A percentile compares a stretch with the other conserved stretches of the same genome.
Evolutionary conservation across 2,329 filamentous ascomycete species (phyloP).

Genomic region (Diplodia sapinea): DNA sequence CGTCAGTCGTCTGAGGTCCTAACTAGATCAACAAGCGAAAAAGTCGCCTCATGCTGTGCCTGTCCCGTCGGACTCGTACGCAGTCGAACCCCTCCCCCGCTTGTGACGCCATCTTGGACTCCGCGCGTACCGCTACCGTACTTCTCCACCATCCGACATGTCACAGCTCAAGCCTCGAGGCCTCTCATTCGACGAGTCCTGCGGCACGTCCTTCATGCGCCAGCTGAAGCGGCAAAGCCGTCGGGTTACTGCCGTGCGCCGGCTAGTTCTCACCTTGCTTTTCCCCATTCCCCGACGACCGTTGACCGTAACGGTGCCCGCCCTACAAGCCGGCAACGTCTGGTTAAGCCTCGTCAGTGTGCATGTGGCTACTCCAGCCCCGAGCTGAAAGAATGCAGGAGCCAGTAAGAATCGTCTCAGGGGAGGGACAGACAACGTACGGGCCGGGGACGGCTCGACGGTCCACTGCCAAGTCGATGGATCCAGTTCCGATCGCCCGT

Average conservation of each 20-base stretch:
- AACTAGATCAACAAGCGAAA: neutral
- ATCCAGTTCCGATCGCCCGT: slow-evolving; percentile 15
- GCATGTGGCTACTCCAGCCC: neutral
- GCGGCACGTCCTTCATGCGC: neutral
- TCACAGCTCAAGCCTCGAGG: too few relatives aligned
- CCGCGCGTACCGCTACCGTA: neutral
- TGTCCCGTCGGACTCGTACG: neutral
- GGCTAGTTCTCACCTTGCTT: neutral
- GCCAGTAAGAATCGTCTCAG: neutral
- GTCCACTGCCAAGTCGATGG: slow-evolving; percentile 5
- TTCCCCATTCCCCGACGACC: neutral
- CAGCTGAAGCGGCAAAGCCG: neutral
- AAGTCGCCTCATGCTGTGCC: neutral
- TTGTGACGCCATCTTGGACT: neutral
- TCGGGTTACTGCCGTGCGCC: neutral
- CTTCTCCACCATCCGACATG: neutral
- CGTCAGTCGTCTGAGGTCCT: neutral
- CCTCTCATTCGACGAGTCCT: neutral
- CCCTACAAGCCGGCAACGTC: neutral
- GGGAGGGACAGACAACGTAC: neutral
- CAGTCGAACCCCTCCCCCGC: neutral
- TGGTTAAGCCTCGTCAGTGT: neutral
- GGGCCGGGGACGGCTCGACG: slow-evolving; percentile 11
- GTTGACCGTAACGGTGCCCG: neutral
- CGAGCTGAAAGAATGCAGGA: neutral